Percentiles rank a stretch among this genome's conserved stretches.
phyloP scores from a whole-genome alignment of 352 stramenopile genomes.

The Phytophthora pseudosyringae region DNA sequence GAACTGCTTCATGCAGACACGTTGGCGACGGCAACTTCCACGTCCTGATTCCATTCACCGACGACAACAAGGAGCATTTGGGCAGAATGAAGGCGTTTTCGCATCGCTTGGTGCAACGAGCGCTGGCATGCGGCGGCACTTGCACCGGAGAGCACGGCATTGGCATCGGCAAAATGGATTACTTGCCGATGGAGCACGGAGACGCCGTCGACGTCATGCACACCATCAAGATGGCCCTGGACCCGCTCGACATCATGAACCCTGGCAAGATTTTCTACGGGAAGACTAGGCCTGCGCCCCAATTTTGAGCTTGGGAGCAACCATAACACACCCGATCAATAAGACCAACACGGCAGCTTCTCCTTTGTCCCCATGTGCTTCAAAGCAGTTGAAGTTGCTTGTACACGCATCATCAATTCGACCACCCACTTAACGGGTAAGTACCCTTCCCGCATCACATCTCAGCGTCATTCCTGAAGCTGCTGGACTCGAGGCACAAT shows the following conservation, averaged over 20 bases:
- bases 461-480: slow-evolving; percentile 12
- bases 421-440: too few species aligned
- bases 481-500: slow-evolving; percentile 19
- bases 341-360: background rate
- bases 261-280: slow-evolving; percentile 94
- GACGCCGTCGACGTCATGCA: slow-evolving; percentile 92
- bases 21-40: slow-evolving; percentile 98
- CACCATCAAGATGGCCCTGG: slow-evolving; percentile 92
- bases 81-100: slow-evolving; percentile 88
- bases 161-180: slow-evolving; percentile 95
- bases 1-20: slow-evolving; percentile 43
- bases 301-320: slow-evolving; percentile 6
- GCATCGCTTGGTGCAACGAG: slow-evolving; percentile 70
- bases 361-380: background rate
- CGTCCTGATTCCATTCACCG: slow-evolving; percentile 93
- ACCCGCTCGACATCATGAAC: slow-evolving; percentile 97
- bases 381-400: slow-evolving; percentile 14
- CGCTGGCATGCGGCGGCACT: slow-evolving; percentile 91
- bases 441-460: too few species aligned
- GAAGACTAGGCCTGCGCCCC: background rate
- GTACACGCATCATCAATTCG: background rate
- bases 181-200: slow-evolving; percentile 91
- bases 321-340: background rate
- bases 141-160: slow-evolving; percentile 98
- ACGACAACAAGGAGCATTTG: slow-evolving; percentile 86